Base-by-base conservation (phyloP, 1,139 yeast species). In the Yamadazyma atlantica region DNA sequence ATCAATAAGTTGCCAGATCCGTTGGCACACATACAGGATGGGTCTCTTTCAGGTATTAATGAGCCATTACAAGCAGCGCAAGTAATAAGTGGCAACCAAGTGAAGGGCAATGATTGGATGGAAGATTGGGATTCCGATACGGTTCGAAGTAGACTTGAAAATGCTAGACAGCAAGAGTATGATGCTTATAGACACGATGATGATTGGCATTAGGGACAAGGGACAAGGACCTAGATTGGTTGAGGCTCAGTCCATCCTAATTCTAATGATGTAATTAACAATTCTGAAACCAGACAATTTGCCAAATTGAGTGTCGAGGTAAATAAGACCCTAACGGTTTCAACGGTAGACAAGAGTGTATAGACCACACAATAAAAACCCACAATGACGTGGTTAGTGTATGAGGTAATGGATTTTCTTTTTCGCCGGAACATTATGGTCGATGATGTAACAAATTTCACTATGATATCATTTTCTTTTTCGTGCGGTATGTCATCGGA, bases 101-200 rank as follows among this genome's bases (percentile, higher is more conserved):
- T 70, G 15, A 50, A 54, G 29, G 37, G 54, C 2, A 25, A 40
- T 3, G 62, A 60, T 40, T 71, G 77, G 77, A 53, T 64, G 50
- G 69, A 64, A 36, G 65, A 59, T 34, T 65, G 69, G 37, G 21
- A 32, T 6, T n/a, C 13, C 8, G 16, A 16, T n/a, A 18, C 14
- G 27, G 22, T 5, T 33, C 33, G n/a, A n/a, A 12, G 2, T 9
- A 19, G 27, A 25, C 19, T 53, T 55, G 32, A 56, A 64, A 57
- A 50, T 23, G 32, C 25, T 29, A 59, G 65, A 56, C 71, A 68
- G 45, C 72, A 68, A 37, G 60, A 64, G 29, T 69, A 54, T 42
- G 73, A 67, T 37, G 75, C 66, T 42, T 69, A 69, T 46, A 59
- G 66, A 45, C 58, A 66, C 46, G 71, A 69, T 43, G 74, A 69